phyloP scores from a whole-genome alignment of 805 yeast species.

The Blastobotrys mokoenaii region DNA sequence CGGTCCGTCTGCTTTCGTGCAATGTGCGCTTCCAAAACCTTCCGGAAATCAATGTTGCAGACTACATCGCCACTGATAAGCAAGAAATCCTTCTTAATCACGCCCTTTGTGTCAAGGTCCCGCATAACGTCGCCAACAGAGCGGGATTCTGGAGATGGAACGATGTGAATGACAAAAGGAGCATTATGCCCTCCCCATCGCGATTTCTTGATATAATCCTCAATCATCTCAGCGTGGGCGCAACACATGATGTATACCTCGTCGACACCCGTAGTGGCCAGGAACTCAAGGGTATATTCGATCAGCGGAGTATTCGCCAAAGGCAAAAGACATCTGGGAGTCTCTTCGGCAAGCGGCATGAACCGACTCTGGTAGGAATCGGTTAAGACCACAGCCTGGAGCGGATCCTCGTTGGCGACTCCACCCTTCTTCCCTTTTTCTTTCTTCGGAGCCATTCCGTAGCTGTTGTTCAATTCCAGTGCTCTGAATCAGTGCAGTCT shows the following conservation, averaged over 20 bases:
- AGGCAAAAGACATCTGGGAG: constrained; percentile 87
- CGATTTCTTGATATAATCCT: constrained; percentile 58
- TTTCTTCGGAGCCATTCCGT: constrained; percentile 14
- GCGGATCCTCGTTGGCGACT: not conserved
- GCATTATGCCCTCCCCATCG: constrained; percentile 42
- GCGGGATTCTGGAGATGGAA: constrained; percentile 76
- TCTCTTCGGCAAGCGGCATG: constrained; percentile 79
- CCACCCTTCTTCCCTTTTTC: constrained; percentile 10
- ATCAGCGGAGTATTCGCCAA: constrained; percentile 88
- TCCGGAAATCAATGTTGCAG: constrained; percentile 76
- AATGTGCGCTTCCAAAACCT: constrained; percentile 66
- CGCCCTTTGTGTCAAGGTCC: constrained; percentile 83
- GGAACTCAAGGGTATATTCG: constrained; percentile 89
- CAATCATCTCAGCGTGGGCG: constrained; percentile 83
- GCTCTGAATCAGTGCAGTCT: too few species aligned
- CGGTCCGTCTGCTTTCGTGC: constrained; percentile 64
- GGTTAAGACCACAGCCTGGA: constrained; percentile 91
- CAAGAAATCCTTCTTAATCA: constrained; percentile 83
- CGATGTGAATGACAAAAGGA: constrained; percentile 73
- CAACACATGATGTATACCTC: constrained; percentile 89
- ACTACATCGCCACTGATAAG: constrained; percentile 91
- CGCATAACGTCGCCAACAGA: constrained; percentile 98
- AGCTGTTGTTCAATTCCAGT: too few species aligned
- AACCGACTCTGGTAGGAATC: constrained; percentile 90
- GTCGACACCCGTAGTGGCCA: constrained; percentile 81